A percentile compares a stretch with the other conserved stretches of the same genome.
phyloP scores from a whole-genome alignment of 148 eudicot species.

The Heliosperma pusillum region DNA sequence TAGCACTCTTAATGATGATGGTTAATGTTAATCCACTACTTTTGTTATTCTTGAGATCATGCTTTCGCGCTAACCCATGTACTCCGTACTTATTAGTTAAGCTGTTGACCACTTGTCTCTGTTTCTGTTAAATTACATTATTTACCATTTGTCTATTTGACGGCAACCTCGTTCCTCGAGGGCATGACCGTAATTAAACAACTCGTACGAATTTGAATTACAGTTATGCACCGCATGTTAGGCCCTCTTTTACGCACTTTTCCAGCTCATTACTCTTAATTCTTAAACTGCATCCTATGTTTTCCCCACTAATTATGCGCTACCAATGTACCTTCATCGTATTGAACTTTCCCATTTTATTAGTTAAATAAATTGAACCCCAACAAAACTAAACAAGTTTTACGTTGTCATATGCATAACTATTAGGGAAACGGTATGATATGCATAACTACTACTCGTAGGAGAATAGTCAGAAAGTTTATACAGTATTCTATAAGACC shows the following conservation, averaged over 20 bases:
- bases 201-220: not conserved
- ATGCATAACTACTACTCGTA: no score
- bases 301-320: not conserved
- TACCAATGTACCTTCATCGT: not conserved
- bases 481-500: no score
- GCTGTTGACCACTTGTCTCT: not conserved
- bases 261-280: not conserved
- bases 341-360: no score
- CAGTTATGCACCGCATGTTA: slow-evolving; percentile 14
- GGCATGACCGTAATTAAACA: not conserved
- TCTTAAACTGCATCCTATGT: no score
- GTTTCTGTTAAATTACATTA: no score
- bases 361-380: no score
- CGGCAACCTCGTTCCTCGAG: slow-evolving; percentile 8
- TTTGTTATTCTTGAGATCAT: not conserved
- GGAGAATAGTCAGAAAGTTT: no score
- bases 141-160: not conserved
- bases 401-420: no score
- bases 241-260: slow-evolving; percentile 1
- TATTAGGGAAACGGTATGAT: no score
- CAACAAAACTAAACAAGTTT: no score
- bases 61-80: not conserved
- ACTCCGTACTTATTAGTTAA: not conserved
- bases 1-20: not conserved
- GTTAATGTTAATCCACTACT: not conserved